Conservation (phyloP, 2,329 filamentous ascomycete genomes). For the Diaporthe velutina region DNA sequence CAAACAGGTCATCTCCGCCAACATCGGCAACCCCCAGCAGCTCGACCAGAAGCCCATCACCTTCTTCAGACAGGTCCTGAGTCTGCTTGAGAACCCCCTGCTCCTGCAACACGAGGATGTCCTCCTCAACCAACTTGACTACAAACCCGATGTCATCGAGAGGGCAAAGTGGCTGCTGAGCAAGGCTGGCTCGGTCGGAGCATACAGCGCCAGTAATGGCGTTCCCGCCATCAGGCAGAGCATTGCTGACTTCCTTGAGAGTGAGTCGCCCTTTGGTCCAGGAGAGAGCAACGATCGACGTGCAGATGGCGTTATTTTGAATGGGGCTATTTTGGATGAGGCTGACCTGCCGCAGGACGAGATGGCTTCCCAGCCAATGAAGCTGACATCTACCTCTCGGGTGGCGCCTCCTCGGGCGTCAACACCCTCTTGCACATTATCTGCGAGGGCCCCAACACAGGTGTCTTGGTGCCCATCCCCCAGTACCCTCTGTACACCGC, state of each 20-base stretch:
- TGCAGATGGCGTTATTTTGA: not conserved
- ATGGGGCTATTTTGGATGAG: not conserved
- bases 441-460: slow-evolving; percentile 80
- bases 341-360: slow-evolving; percentile 66
- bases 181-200: slow-evolving; percentile 90
- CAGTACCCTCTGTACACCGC: slow-evolving; percentile 99
- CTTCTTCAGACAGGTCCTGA: slow-evolving; percentile 97
- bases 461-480: slow-evolving; percentile 93
- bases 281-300: no score
- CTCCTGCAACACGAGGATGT: slow-evolving; percentile 87
- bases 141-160: slow-evolving; percentile 90
- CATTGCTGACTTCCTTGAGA: slow-evolving; percentile 92
- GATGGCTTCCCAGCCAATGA: slow-evolving; percentile 90
- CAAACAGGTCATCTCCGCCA: slow-evolving; percentile 91
- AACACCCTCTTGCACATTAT: slow-evolving; percentile 94
- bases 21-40: slow-evolving; percentile 99
- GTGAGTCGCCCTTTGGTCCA: slow-evolving; percentile 60
- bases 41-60: slow-evolving; percentile 99
- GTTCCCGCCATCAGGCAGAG: slow-evolving; percentile 88
- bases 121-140: slow-evolving; percentile 81
- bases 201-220: slow-evolving; percentile 95
- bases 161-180: slow-evolving; percentile 85
- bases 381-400: slow-evolving; percentile 88
- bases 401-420: slow-evolving; percentile 92
- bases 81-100: slow-evolving; percentile 89